phyloP scores from a whole-genome alignment of 2,329 filamentous ascomycete genomes.

The Hymenoscyphus scutula region DNA sequence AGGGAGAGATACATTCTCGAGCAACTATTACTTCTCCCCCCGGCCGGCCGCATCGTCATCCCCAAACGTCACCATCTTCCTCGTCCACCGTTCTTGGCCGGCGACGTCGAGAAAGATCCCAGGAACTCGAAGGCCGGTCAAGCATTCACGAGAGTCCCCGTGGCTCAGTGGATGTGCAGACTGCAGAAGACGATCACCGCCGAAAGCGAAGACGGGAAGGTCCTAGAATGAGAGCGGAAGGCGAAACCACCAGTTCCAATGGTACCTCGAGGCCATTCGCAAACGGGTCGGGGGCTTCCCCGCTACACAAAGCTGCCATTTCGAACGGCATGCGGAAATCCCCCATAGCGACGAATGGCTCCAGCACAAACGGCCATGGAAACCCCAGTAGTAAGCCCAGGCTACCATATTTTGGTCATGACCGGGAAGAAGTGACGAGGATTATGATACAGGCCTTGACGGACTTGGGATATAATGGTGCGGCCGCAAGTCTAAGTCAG shows the following conservation, averaged over 20 bases:
- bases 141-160: conserved; percentile 32
- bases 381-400: conserved; percentile 21
- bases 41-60: conserved; percentile 28
- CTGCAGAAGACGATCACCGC: conserved; percentile 37
- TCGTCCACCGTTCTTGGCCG: conserved; percentile 50
- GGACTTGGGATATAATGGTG: conserved; percentile 80
- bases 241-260: conserved; percentile 52
- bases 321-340: conserved; percentile 51
- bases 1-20: conserved; percentile 15
- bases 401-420: conserved; percentile 72
- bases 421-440: conserved; percentile 88
- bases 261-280: conserved; percentile 51
- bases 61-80: conserved; percentile 32
- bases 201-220: conserved; percentile 58
- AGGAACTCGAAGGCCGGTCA: conserved; percentile 40
- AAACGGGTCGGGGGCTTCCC: conserved; percentile 52
- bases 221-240: conserved; percentile 62
- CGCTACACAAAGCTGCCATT: conserved; percentile 43
- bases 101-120: conserved; percentile 48
- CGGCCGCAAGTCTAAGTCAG: conserved; percentile 70
- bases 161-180: conserved; percentile 22
- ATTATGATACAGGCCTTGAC: conserved; percentile 87
- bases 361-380: conserved; percentile 35
- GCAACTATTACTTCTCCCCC: not conserved
- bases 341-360: conserved; percentile 53